Base-by-base conservation (phyloP, 176 grass and related monocot genomes). In the Melocanna baccifera region DNA sequence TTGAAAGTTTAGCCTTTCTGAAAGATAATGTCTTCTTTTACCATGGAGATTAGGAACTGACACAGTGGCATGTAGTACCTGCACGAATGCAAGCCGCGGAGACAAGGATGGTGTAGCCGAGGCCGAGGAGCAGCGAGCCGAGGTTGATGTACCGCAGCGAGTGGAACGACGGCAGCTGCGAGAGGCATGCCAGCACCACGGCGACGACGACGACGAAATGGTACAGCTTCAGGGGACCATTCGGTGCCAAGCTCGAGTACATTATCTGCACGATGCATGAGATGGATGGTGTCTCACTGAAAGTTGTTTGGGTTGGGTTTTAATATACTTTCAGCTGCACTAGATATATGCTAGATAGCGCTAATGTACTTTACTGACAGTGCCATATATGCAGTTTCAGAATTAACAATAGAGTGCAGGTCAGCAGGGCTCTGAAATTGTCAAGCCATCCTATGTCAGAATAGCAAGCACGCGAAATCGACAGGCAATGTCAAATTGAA, bases 111-210 rank as follows among this genome's bases (percentile, higher is more conserved):
- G 89, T 91, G 84, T 97, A 97, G 67, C 75, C 88, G 57, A 97
- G 82, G 76, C 87, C 82, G 14, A 93, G 89, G 30, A 98, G 3
- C 4, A 94, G 91, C 0, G 95, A 94, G 26, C 79, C 92, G 18
- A 98, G 91, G 85, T 94, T 98, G 82, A 94, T 94, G 76, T 98
- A 81, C 1, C 92, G 95, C 59, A 98, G 89, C 59, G 91, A 94
- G 83, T 98, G 92, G 78, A 94, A 98, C 30, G 95, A 98, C 45
- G 95, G 92, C 58, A 98, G 34, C 83, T 98, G 95, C 37, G 95
- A 94, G 7, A 94, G 91, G 29, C 90, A 67, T 11, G 92, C 64
- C 57, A 98, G 73, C 62, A 93, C 95, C 45, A 91, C 74, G 0
- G 91, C 87, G 36, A 93, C 92, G 75, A 91, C 37, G 34, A 36